phyloP scores from a whole-genome alignment of 2,329 filamentous ascomycete genomes.

The Triangularia verruculosa region DNA sequence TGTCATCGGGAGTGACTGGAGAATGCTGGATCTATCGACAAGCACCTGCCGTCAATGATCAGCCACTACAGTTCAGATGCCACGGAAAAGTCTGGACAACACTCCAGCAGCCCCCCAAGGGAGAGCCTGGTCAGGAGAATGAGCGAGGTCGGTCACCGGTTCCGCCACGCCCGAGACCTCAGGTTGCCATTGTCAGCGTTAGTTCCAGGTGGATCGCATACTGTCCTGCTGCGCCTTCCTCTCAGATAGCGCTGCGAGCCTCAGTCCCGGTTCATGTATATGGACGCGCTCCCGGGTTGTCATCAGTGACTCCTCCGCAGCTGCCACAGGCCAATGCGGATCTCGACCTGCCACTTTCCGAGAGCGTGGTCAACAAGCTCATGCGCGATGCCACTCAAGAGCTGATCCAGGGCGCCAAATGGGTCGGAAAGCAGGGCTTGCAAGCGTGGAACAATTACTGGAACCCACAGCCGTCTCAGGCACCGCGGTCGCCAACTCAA shows the following conservation, averaged over 20 bases:
- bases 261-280: slow-evolving; percentile 55
- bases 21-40: slow-evolving; percentile 78
- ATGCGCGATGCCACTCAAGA: slow-evolving; percentile 78
- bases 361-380: slow-evolving; percentile 71
- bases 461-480: slow-evolving; percentile 52
- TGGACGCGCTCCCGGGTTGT: slow-evolving; percentile 54
- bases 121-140: slow-evolving; percentile 46
- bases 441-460: slow-evolving; percentile 81
- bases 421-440: slow-evolving; percentile 73
- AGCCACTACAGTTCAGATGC: slow-evolving; percentile 55
- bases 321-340: slow-evolving; percentile 64
- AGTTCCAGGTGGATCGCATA: slow-evolving; percentile 75
- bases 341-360: slow-evolving; percentile 68
- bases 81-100: slow-evolving; percentile 91
- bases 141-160: slow-evolving; percentile 40
- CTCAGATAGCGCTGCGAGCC: slow-evolving; percentile 67
- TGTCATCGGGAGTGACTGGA: slow-evolving; percentile 79
- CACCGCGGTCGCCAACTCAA: slow-evolving; percentile 43
- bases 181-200: slow-evolving; percentile 65
- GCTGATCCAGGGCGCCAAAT: slow-evolving; percentile 69
- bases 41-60: slow-evolving; percentile 41
- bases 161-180: slow-evolving; percentile 43
- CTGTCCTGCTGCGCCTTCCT: slow-evolving; percentile 69
- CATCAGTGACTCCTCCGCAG: slow-evolving; percentile 64
- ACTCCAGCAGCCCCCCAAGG: slow-evolving; percentile 60